Base-by-base conservation (phyloP, 768 basidiomycete species). In the Pleurotus platypus region DNA sequence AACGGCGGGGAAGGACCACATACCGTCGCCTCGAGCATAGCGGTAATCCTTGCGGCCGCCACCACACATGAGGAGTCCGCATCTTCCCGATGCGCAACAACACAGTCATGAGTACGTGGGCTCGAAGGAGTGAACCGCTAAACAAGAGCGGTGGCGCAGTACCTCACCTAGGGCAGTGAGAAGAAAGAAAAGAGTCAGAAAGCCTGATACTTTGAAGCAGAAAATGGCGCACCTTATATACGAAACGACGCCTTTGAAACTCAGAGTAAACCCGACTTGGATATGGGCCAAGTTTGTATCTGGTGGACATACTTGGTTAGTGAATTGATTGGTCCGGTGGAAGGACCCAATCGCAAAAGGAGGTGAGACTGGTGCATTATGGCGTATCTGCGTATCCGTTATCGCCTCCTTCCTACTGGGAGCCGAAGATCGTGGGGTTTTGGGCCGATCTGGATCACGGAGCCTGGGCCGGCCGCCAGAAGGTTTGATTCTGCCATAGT, bases 41-140 rank as follows among this genome's bases (percentile, higher is more conserved):
- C 51, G 51, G 51, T 54, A 54, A 54, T 54, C 51, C 51, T 54
- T 54, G 51, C 51, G 51, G 51, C 51, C 51, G 51, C 51, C 51
- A 54, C 51, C 38, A 54, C 51, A 54, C 51, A 54, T 54, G 51
- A n/a, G 22, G 37, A 11, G 38, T 22, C 51, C 9, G 20, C 51
- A 54, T 40, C 38, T 24, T 54, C 13, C 24, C 18, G 16, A 54
- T 26, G 37, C 6, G 24, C 35, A 16, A 37, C 35, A 13, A 30
- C 24, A 22, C n/a, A 2, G 18, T 20, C 51, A 54, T 54, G 51
- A 54, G 51, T 54, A 43, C 51, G 51, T 54, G 51, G 39, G 39
- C 51, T 40, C 51, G 51, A n/a, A 54, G 51, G 51, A 54, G n/a
- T 35, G 30, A 15, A 38, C 51, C 51, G 51, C 51, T 54, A 54